phyloP scores from a whole-genome alignment of 1,284 basidiomycete species.

The Ustanciosporium gigantosporum region DNA sequence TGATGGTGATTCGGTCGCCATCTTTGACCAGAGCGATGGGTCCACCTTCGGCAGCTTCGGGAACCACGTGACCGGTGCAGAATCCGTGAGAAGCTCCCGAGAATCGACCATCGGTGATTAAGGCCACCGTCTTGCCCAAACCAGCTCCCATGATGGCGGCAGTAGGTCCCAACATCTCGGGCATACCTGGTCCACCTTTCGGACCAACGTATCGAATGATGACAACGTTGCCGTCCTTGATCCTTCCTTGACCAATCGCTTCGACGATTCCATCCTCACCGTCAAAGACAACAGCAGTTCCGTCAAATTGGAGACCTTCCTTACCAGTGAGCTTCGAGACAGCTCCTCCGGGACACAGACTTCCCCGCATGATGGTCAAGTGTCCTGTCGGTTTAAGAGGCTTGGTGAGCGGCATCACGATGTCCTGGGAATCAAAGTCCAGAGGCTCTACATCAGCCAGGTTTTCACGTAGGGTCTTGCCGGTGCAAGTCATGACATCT shows the following conservation, averaged over 20 bases:
- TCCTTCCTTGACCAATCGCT: constrained; percentile 78
- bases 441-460: constrained; percentile 79
- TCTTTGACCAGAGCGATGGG: constrained; percentile 86
- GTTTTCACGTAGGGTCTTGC: constrained; percentile 83
- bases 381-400: constrained; percentile 89
- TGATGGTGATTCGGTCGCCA: constrained; percentile 81
- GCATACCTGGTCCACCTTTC: constrained; percentile 91
- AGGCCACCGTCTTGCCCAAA: constrained; percentile 82
- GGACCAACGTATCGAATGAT: constrained; percentile 86
- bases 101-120: constrained; percentile 95
- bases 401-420: constrained; percentile 78
- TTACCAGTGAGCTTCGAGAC: constrained; percentile 97
- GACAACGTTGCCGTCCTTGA: constrained; percentile 85
- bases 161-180: constrained; percentile 80
- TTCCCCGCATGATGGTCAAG: constrained; percentile 84
- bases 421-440: constrained; percentile 67
- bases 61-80: constrained; percentile 89
- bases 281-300: constrained; percentile 70
- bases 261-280: constrained; percentile 82
- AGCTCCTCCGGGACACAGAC: constrained; percentile 84
- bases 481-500: constrained; percentile 83
- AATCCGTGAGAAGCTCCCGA: constrained; percentile 76
- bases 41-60: constrained; percentile 85
- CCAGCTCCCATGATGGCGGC: constrained; percentile 72
- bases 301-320: constrained; percentile 85